phyloP scores from a whole-genome alignment of 176 grass and related monocot genomes.

The Poa pratensis region DNA sequence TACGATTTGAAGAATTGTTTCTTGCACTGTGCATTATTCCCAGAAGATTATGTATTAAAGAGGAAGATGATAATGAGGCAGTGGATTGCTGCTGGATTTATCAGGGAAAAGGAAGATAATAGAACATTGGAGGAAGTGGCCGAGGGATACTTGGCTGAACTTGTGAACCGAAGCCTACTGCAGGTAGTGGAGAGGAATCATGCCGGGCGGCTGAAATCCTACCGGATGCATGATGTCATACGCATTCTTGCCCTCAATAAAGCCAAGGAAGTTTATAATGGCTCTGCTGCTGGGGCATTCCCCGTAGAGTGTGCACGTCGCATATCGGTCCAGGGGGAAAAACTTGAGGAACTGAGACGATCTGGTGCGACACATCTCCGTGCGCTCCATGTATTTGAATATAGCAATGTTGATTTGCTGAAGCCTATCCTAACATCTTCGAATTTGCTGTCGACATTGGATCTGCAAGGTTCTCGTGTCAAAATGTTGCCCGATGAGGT shows the following conservation, averaged over 20 bases:
- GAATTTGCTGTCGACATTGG: background rate
- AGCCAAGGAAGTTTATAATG: background rate
- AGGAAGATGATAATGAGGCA: background rate
- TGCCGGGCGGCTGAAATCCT: constrained; percentile 10
- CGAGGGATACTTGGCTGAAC: constrained; percentile 38
- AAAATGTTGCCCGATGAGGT: background rate
- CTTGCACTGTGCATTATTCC: background rate
- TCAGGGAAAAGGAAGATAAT: background rate
- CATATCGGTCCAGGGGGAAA: background rate
- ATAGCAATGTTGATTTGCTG: background rate
- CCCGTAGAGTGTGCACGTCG: background rate
- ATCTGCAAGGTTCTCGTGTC: background rate
- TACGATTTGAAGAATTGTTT: constrained; percentile 13
- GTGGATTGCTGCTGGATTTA: background rate
- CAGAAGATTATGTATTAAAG: background rate
- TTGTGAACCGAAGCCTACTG: constrained; percentile 38
- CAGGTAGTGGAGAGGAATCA: constrained; percentile 33
- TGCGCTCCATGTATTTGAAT: constrained; percentile 18
- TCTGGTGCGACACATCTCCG: background rate
- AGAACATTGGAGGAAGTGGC: constrained; percentile 49
- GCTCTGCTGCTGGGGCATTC: background rate
- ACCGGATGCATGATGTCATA: constrained; percentile 30
- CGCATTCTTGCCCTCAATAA: background rate
- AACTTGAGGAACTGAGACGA: background rate
- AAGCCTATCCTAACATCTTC: background rate